Base-by-base conservation (phyloP, 139 green algal genomes). In the Micractinium sp. region DNA sequence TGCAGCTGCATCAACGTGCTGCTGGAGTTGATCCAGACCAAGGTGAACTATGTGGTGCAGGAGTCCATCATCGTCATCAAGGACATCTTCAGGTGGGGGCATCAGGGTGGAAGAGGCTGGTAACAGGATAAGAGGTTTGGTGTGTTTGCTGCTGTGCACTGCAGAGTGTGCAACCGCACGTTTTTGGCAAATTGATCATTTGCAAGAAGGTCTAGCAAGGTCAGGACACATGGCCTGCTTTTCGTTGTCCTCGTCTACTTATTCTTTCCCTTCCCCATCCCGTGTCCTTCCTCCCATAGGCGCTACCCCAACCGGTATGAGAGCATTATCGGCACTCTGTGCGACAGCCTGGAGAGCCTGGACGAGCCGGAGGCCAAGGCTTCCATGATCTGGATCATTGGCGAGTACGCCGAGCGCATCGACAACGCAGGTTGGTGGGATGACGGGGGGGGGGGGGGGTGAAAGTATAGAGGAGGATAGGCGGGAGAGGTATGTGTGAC, bases 341-440 rank as follows among this genome's bases (percentile, higher is more conserved):
- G 98, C 92, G 98, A 99, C 73, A 96, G 93, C 90, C 94, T 99
- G 71, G 97, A 99, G 87, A 95, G 92, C 12, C 94, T 99, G 88
- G 98, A 99, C 85, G 98, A 99, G 93, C 98, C 98, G 9, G 98
- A 99, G 89, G 98, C 98, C 41, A 98, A 98, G 93, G 95, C 95
- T 27, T 90, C 90, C 86, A 98, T 99, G 96, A 88, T 98, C 31
- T 99, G 97, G 98, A 99, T 99, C 93, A 98, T 99, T 86, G 98
- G 98, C 12, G 98, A 99, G 95, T 99, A 99, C 90, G 98, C 98
- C 2, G 97, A 99, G 91, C 95, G 98, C 84, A 99, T 99, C 80
- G 98, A 99, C 93, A 99, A 99, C 91, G 97, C 97, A 3, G 86
- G 86, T 89, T 12, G 86, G 23, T 4, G 3, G 60, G 15, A 3